Percentiles rank a stretch among this genome's conserved stretches.
Conservation (phyloP, 129 eudicot genomes). For the Chrysanthemum seticuspe region DNA sequence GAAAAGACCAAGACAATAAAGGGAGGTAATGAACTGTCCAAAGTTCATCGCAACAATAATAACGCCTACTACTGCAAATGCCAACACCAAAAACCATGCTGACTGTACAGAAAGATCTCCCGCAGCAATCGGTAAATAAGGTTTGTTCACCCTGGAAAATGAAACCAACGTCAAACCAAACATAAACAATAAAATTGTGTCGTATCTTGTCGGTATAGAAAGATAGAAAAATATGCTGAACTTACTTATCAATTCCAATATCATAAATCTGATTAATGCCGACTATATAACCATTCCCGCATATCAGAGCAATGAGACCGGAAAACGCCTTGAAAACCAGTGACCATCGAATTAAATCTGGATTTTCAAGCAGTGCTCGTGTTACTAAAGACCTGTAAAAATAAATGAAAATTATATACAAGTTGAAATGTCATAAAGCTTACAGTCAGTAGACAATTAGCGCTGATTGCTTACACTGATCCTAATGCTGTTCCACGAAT, state of each 20-base stretch:
- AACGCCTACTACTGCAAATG: slow-evolving; percentile 75
- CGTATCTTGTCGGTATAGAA: too few species aligned
- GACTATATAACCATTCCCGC: slow-evolving; percentile 97
- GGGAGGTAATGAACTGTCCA: slow-evolving; percentile 83
- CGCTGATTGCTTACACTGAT: slow-evolving; percentile 57
- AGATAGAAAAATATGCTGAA: background rate
- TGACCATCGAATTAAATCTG: slow-evolving; percentile 89
- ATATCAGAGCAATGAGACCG: slow-evolving; percentile 89
- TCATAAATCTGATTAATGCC: slow-evolving; percentile 99
- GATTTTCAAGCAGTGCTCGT: slow-evolving; percentile 89
- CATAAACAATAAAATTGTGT: background rate
- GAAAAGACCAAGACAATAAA: slow-evolving; percentile 86
- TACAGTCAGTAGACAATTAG: background rate
- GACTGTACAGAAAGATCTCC: slow-evolving; percentile 98
- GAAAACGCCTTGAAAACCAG: slow-evolving; percentile 72
- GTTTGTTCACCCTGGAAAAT: slow-evolving; percentile 86
- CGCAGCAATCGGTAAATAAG: slow-evolving; percentile 93
- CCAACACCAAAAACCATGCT: slow-evolving; percentile 92
- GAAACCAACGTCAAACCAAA: background rate
- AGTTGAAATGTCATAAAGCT: slow-evolving; percentile 14
- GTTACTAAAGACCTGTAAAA: slow-evolving; percentile 73
- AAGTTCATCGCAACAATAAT: slow-evolving; percentile 78
- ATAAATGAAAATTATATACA: background rate
- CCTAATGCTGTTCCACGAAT: slow-evolving; percentile 98
- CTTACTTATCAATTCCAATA: slow-evolving; percentile 98